Conservation (phyloP, 179 eudicot species). For the Kewa caespitosa region DNA sequence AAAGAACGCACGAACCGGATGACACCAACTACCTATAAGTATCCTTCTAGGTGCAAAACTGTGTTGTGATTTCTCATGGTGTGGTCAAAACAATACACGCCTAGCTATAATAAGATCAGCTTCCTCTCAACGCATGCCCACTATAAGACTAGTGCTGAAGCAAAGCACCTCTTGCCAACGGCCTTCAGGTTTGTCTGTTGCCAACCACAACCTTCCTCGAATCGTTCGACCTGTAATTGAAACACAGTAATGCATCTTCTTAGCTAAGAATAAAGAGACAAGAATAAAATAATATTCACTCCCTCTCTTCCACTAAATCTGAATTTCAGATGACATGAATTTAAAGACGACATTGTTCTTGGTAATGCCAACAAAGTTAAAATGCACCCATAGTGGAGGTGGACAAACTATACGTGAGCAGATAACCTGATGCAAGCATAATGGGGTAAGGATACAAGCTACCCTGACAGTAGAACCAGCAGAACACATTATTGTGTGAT, state of each 20-base stretch:
- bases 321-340: not conserved
- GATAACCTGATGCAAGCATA: not conserved
- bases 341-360: not conserved
- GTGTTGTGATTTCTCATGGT: not conserved
- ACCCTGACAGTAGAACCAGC: too few species aligned
- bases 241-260: not conserved
- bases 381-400: not conserved
- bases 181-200: conserved; percentile 38
- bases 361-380: not conserved
- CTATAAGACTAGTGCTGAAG: conserved; percentile 37
- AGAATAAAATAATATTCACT: not conserved
- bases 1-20: not conserved
- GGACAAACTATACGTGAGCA: not conserved
- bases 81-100: not conserved
- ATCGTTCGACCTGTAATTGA: conserved; percentile 41
- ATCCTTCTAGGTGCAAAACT: not conserved
- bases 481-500: not conserved
- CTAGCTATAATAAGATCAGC: not conserved
- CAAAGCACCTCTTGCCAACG: conserved; percentile 37
- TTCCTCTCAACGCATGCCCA: not conserved
- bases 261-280: not conserved
- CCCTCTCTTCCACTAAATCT: not conserved
- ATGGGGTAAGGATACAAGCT: too few species aligned
- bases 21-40: not conserved
- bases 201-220: conserved; percentile 42